phyloP scores from a whole-genome alignment of 164 flowering plant species.

The Chimonanthus salicifolius region DNA sequence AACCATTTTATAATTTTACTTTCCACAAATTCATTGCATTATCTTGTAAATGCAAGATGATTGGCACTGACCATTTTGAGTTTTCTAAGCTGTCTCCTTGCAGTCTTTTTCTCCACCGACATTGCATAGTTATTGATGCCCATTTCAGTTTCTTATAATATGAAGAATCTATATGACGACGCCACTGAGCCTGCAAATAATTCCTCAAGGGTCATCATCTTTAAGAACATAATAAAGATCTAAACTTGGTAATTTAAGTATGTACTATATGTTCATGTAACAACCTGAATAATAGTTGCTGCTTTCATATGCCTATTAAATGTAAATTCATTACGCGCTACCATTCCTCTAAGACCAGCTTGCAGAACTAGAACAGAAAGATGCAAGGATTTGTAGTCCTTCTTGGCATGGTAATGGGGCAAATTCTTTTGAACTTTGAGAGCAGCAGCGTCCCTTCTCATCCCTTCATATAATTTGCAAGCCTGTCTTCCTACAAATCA shows the following conservation, averaged over 20 bases:
- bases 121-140: no score
- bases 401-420: constrained; percentile 46
- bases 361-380: constrained; percentile 55
- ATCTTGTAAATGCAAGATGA: not conserved
- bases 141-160: no score
- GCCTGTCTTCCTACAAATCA: constrained; percentile 52
- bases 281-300: constrained; percentile 62
- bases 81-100: no score
- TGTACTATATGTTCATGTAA: not conserved
- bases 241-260: not conserved
- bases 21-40: not conserved
- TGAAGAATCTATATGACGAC: no score
- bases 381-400: constrained; percentile 26
- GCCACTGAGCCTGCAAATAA: no score
- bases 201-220: no score
- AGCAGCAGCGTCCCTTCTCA: constrained; percentile 59
- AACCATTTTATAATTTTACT: no score
- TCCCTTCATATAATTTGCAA: constrained; percentile 37
- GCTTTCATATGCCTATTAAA: constrained; percentile 50
- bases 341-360: constrained; percentile 61
- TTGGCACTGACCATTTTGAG: constrained; percentile 37
- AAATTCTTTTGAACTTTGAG: constrained; percentile 60
- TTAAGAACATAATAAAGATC: not conserved
- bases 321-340: constrained; percentile 53
- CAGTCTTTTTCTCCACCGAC: no score